Evolutionary conservation across 768 basidiomycete genomes (phyloP).

Genomic region (Leccinum uliginosum): DNA sequence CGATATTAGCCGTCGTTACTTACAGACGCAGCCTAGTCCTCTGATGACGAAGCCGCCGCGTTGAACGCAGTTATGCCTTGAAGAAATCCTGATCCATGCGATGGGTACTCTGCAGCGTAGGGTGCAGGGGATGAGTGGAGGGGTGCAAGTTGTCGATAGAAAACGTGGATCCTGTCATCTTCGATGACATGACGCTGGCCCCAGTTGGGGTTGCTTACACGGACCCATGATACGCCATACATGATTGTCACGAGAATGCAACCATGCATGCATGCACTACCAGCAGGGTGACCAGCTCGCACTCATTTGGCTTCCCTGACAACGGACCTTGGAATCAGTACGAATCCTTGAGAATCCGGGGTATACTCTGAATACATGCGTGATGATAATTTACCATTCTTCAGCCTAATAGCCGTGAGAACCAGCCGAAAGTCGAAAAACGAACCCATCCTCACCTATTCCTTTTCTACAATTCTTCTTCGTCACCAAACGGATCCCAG

Average conservation of each 20-base stretch:
- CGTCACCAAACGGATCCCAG: slow-evolving; percentile 30
- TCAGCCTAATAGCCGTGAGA: background rate
- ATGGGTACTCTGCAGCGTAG: too few species aligned
- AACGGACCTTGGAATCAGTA: background rate
- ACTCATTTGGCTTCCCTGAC: background rate
- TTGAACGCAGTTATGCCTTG: too few species aligned
- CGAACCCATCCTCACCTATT: background rate
- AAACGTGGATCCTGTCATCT: too few species aligned
- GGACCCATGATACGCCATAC: background rate
- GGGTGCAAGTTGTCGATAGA: too few species aligned
- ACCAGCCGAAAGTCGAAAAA: background rate
- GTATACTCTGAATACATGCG: slow-evolving; percentile 6
- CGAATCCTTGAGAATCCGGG: background rate
- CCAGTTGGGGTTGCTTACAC: too few species aligned
- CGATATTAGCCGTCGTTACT: too few species aligned
- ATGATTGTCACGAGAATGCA: background rate
- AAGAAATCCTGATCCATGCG: too few species aligned
- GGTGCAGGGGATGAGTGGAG: too few species aligned
- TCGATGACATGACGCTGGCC: too few species aligned
- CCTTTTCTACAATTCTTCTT: slow-evolving; percentile 18
- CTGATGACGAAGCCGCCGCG: too few species aligned
- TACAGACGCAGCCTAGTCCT: too few species aligned
- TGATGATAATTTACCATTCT: slow-evolving; percentile 4
- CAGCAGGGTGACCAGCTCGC: too few species aligned
- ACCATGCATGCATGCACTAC: background rate